These are phyloP conservation scores for Fusarium cicatricum DNA, from an alignment of 2,329 filamentous ascomycete genomes.

Conservation along the genomic window DNA sequence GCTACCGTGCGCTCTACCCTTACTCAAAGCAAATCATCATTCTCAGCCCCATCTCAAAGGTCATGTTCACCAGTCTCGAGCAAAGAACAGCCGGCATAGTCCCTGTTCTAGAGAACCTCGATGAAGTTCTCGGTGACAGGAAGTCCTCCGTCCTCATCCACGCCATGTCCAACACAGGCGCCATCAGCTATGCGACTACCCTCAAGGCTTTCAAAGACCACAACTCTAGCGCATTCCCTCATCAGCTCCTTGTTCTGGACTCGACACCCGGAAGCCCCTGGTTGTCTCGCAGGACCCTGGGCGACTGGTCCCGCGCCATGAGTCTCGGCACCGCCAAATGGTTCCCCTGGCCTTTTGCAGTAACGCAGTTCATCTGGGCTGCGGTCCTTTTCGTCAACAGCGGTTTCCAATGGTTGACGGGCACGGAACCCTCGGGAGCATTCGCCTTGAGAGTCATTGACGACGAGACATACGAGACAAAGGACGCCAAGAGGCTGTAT, in stretches of 20 bases:
- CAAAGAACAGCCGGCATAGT: conserved; percentile 55
- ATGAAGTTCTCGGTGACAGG: conserved; percentile 23
- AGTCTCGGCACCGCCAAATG: conserved; percentile 56
- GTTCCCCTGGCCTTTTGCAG: conserved; percentile 58
- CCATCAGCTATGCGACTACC: conserved; percentile 60
- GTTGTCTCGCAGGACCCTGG: conserved; percentile 53
- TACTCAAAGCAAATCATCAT: conserved; percentile 59
- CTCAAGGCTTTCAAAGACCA: conserved; percentile 55
- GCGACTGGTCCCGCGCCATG: conserved; percentile 63
- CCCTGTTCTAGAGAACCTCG: conserved; percentile 51
- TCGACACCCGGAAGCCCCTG: conserved; percentile 61
- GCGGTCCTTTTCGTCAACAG: conserved; percentile 51
- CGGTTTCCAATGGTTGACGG: conserved; percentile 46
- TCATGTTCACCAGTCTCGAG: conserved; percentile 54
- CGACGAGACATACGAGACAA: conserved; percentile 48
- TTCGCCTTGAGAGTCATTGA: conserved; percentile 50
- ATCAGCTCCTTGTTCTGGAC: conserved; percentile 59
- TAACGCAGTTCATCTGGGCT: conserved; percentile 59
- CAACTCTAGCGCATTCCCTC: conserved; percentile 53
- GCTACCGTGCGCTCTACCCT: conserved; percentile 61
- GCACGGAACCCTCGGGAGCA: conserved; percentile 51
- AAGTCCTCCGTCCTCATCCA: conserved; percentile 56
- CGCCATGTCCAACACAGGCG: conserved; percentile 67
- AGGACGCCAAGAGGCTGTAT: conserved; percentile 58
- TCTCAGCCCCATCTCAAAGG: conserved; percentile 58